Percentiles rank a stretch among this genome's conserved stretches.
Evolutionary conservation across 2,329 filamentous ascomycete species (phyloP).

Genomic region (Xylariomycetidae sp.): DNA sequence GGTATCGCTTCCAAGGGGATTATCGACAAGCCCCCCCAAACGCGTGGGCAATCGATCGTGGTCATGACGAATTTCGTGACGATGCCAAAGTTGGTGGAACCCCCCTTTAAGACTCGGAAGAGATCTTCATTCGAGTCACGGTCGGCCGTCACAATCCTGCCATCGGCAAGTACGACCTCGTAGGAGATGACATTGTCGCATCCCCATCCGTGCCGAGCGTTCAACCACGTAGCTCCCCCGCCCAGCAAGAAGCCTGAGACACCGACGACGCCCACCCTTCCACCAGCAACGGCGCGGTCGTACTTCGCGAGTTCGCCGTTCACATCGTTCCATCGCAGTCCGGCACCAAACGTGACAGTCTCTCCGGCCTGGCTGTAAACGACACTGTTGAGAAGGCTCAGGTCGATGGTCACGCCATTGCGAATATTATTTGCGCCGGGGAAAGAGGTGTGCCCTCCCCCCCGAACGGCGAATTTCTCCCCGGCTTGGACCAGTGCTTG

Average conservation of each 20-base stretch:
- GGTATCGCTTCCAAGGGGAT: constrained; percentile 11
- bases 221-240: neutral
- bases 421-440: neutral
- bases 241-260: neutral
- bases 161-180: constrained; percentile 21
- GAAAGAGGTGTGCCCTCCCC: neutral
- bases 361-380: neutral
- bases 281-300: neutral
- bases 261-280: neutral
- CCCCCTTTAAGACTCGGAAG: constrained; percentile 23
- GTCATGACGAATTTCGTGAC: constrained; percentile 24
- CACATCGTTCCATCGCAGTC: neutral
- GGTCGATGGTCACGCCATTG: neutral
- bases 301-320: neutral
- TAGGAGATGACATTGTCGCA: constrained; percentile 17
- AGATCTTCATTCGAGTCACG: constrained; percentile 22
- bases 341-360: neutral
- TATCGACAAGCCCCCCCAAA: constrained; percentile 7
- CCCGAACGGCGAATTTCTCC: neutral
- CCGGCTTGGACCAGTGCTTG: neutral
- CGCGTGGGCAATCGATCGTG: constrained; percentile 7
- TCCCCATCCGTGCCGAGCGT: neutral
- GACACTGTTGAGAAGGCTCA: neutral
- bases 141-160: constrained; percentile 19
- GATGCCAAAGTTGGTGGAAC: constrained; percentile 26